A percentile compares a stretch with the other conserved stretches of the same genome.
Evolutionary conservation across 2,329 filamentous ascomycete genomes (phyloP).

Genomic region (Ophiosphaerella korrae): DNA sequence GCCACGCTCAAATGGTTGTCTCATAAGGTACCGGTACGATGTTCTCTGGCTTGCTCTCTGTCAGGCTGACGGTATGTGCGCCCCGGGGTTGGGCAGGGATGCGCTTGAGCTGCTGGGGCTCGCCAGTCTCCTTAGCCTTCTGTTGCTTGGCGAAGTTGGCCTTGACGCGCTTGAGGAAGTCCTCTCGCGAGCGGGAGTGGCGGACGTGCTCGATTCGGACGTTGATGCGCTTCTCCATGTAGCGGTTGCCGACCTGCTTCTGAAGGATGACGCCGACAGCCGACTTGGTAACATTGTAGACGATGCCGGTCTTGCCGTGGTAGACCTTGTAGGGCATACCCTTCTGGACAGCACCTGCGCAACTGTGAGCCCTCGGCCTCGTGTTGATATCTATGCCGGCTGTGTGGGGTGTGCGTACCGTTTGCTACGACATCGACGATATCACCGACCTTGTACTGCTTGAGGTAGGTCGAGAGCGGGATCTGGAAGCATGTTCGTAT

Average conservation of each 20-base stretch:
- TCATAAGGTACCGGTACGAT: conserved; percentile 93
- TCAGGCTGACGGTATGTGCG: conserved; percentile 76
- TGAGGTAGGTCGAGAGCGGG: conserved; percentile 90
- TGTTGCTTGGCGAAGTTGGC: conserved; percentile 90
- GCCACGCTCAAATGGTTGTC: conserved; percentile 83
- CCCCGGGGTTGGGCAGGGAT: conserved; percentile 79
- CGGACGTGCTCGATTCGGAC: conserved; percentile 96
- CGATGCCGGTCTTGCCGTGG: conserved; percentile 92
- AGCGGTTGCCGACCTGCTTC: conserved; percentile 99
- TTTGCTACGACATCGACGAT: conserved; percentile 99
- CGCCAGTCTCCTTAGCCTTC: conserved; percentile 88
- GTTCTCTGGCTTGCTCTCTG: conserved; percentile 87
- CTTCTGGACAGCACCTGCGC: conserved; percentile 46
- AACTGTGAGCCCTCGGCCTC: conserved; percentile 22
- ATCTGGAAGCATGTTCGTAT: conserved; percentile 56
- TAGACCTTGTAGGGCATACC: conserved; percentile 99
- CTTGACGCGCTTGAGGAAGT: conserved; percentile 97
- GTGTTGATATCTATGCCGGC: conserved; percentile 26
- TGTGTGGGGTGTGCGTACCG: conserved; percentile 70
- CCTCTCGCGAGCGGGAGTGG: conserved; percentile 93
- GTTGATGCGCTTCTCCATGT: conserved; percentile 99
- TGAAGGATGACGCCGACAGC: conserved; percentile 95
- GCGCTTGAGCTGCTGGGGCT: conserved; percentile 90
- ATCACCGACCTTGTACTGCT: conserved; percentile 95
- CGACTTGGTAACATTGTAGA: conserved; percentile 99